Base-by-base conservation (phyloP, 2,329 filamentous ascomycete species). In the Hirsutella minnesotensis region DNA sequence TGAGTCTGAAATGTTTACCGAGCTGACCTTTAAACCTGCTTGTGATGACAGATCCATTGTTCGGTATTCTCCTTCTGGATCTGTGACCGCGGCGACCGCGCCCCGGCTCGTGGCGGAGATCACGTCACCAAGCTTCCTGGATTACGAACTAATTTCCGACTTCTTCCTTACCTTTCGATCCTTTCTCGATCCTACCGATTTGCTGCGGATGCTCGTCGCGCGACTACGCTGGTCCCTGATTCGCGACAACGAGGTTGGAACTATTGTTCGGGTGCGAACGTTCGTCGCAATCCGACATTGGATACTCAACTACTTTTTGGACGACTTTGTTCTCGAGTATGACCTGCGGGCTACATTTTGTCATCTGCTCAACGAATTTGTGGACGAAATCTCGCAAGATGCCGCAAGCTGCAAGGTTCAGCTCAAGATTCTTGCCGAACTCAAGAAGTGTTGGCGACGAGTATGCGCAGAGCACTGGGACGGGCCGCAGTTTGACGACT, bases 381-480 rank as follows among this genome's bases (percentile, higher is more conserved):
- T 77, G 4, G 66, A 71, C 15, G 76, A 80, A 46, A 56, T 81
- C 9, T 66, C 67, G 0, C 60, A 67, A 35, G 65, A 72, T 16
- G 52, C 58, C 2, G 55, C 57, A 30, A 64, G 60, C 19, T 62
- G 64, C 13, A 77, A 75, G 49, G 71, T 75, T 2, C 75, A 75
- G 40, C 51, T 94, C 46, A 95, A 95, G 61, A 94, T 96, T 50
- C 71, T 98, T 30, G 80, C 83, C 24, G 92, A 98, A 62, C 68
- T 98, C 48, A 98, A 98, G 62, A 94, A 95, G 59, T 96, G 92
- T 58, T 98, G 92, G 92, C 81, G 89, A 59, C 77, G 89, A 41
- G 86, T 92, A 18, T 96, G 89, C 58, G 81, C 84, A 0, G 67
- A 89, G 43, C 95, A 89, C 58, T 98, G 92, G 90, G 86, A 94